phyloP scores from a whole-genome alignment of 148 eudicot species.

The Camellia japonica region DNA sequence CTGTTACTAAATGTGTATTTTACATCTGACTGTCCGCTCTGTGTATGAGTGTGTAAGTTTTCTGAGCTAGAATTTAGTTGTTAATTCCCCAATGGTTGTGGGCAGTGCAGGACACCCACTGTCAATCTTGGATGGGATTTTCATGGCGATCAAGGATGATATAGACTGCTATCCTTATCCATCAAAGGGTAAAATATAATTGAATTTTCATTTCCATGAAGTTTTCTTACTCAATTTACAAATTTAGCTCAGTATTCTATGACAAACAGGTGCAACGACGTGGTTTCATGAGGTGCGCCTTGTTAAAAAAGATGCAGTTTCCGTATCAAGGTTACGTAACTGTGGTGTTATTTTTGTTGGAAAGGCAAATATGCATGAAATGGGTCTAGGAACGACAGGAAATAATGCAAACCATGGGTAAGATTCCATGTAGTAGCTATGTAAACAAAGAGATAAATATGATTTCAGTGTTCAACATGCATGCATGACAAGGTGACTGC shows the following conservation, averaged over 20 bases:
- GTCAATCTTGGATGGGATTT: slow-evolving; percentile 87
- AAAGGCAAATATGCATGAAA: slow-evolving; percentile 98
- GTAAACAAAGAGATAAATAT: no score
- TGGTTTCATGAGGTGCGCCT: slow-evolving; percentile 83
- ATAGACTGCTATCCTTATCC: slow-evolving; percentile 92
- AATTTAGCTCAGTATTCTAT: slow-evolving; percentile 12
- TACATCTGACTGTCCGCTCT: not conserved
- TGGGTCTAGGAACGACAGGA: slow-evolving; percentile 92
- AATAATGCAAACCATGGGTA: slow-evolving; percentile 92
- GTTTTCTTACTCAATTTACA: not conserved
- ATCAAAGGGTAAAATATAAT: slow-evolving; percentile 49
- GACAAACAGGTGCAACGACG: slow-evolving; percentile 72
- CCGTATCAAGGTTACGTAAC: slow-evolving; percentile 79
- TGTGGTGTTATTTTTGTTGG: slow-evolving; percentile 93
- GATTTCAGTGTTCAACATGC: no score
- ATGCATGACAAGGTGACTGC: no score
- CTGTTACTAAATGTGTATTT: slow-evolving; percentile 8
- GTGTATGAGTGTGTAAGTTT: not conserved
- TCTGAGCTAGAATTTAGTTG: not conserved
- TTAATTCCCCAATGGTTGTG: slow-evolving; percentile 10
- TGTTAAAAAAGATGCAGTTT: slow-evolving; percentile 74
- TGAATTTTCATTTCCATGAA: not conserved
- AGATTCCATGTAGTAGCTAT: slow-evolving; percentile 20
- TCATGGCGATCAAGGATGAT: slow-evolving; percentile 96
- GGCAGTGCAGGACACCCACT: slow-evolving; percentile 68